These are phyloP conservation scores for Akanthomyces lecanii DNA, from an alignment of 2,329 filamentous ascomycete genomes.

Conservation along the genomic window DNA sequence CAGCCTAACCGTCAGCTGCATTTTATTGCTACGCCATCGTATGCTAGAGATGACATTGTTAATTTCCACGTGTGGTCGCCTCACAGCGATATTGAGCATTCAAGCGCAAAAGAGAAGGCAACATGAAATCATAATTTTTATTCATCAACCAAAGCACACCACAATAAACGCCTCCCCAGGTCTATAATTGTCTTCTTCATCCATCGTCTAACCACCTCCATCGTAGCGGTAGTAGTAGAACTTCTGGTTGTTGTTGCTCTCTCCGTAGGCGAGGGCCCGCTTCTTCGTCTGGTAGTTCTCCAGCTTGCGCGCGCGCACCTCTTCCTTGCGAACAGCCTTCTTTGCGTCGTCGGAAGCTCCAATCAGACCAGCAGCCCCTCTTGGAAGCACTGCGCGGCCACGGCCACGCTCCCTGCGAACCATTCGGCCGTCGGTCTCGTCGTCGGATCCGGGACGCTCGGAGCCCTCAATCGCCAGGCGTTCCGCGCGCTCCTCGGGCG, in stretches of 20 bases:
- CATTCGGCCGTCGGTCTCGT: conserved; percentile 34
- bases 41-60: neutral
- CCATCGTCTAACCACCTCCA: conserved; percentile 36
- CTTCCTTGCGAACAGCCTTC: conserved; percentile 59
- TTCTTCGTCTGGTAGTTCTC: conserved; percentile 58
- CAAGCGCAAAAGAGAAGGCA: neutral
- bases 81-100: neutral
- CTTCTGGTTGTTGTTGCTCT: conserved; percentile 69
- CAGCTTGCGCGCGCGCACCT: conserved; percentile 64
- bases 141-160: conserved; percentile 5
- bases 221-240: conserved; percentile 51
- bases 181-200: conserved; percentile 12
- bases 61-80: neutral
- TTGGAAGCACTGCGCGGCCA: conserved; percentile 56
- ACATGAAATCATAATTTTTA: neutral
- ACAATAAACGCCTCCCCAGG: conserved; percentile 10
- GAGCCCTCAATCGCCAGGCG: conserved; percentile 57
- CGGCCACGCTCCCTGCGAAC: conserved; percentile 35
- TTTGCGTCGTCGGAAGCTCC: conserved; percentile 75
- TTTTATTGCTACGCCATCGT: neutral
- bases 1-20: neutral
- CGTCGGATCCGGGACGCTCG: conserved; percentile 27
- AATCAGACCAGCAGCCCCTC: conserved; percentile 72
- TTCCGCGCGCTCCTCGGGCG: conserved; percentile 68
- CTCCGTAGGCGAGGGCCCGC: conserved; percentile 68